A percentile compares a stretch with the other conserved stretches of the same genome.
phyloP scores from a whole-genome alignment of 208 protist genomes.

The Trypanosoma cruzi region DNA sequence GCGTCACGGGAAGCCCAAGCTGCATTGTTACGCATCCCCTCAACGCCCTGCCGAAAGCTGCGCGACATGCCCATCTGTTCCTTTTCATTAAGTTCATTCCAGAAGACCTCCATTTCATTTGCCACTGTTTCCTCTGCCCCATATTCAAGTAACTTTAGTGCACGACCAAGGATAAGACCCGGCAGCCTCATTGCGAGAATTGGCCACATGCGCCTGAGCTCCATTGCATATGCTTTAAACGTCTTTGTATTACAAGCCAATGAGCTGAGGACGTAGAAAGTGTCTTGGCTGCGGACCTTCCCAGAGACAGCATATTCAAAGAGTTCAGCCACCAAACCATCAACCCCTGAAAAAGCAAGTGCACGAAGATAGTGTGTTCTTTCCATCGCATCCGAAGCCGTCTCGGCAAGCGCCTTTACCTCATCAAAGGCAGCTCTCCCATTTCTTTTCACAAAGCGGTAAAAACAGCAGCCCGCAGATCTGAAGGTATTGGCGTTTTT shows the following conservation, averaged over 20 bases:
- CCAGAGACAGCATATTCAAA: conserved; percentile 72
- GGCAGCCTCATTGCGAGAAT: conserved; percentile 49
- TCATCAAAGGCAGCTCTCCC: conserved; percentile 45
- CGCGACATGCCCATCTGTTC: conserved; percentile 40
- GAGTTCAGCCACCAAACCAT: conserved; percentile 38
- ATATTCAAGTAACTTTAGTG: conserved; percentile 55
- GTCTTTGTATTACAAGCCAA: conserved; percentile 37
- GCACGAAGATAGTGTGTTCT: conserved; percentile 54
- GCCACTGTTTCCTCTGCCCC: conserved; percentile 38
- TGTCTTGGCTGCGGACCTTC: conserved; percentile 65
- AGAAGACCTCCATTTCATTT: conserved; percentile 53
- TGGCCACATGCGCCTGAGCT: conserved; percentile 48
- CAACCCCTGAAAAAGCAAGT: conserved; percentile 38
- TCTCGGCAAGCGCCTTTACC: conserved; percentile 46
- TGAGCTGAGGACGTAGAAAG: conserved; percentile 45
- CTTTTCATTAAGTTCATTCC: conserved; percentile 34
- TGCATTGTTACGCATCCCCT: conserved; percentile 48
- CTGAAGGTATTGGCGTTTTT: conserved; percentile 43
- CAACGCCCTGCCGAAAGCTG: conserved; percentile 58
- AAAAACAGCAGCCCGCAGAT: conserved; percentile 52
- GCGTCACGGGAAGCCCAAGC: conserved; percentile 43
- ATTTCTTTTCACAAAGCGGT: conserved; percentile 40
- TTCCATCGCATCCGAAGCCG: conserved; percentile 47
- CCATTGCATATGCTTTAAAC: conserved; percentile 32
- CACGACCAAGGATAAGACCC: conserved; percentile 44